Conservation (phyloP, 192 early-diverging fungal species). For the Gaertneriomyces sp. region DNA sequence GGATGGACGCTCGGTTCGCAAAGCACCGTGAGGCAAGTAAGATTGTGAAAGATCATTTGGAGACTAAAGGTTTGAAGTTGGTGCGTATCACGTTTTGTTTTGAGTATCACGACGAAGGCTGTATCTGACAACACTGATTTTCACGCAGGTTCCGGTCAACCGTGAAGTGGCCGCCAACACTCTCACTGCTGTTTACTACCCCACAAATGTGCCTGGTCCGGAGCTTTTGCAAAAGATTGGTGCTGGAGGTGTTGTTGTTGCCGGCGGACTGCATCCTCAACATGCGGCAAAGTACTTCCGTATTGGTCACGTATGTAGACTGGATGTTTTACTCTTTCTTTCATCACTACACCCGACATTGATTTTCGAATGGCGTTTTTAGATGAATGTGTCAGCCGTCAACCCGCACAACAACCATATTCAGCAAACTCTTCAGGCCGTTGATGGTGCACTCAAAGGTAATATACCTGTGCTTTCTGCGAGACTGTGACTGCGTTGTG, state of each 20-base stretch:
- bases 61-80: slow-evolving; percentile 69
- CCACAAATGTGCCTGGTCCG: slow-evolving; percentile 69
- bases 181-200: slow-evolving; percentile 68
- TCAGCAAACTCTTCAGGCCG: slow-evolving; percentile 40
- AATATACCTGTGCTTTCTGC: no score
- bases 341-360: not conserved
- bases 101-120: not conserved
- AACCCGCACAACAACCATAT: slow-evolving; percentile 39
- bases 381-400: slow-evolving; percentile 51
- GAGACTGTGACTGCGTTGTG: no score
- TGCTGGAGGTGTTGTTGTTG: slow-evolving; percentile 78
- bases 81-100: slow-evolving; percentile 46
- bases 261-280: slow-evolving; percentile 83
- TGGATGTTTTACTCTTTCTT: not conserved
- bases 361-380: not conserved
- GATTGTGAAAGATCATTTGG: slow-evolving; percentile 70
- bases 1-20: slow-evolving; percentile 73
- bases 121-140: not conserved
- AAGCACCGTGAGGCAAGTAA: slow-evolving; percentile 69
- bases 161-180: slow-evolving; percentile 47
- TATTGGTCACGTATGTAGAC: slow-evolving; percentile 56
- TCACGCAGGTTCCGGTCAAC: slow-evolving; percentile 38
- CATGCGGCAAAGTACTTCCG: slow-evolving; percentile 91
- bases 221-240: slow-evolving; percentile 77
- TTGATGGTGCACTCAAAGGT: slow-evolving; percentile 39